These are phyloP conservation scores for Picea glauca DNA, from an alignment of 75 land plant species.

Conservation along the genomic window DNA sequence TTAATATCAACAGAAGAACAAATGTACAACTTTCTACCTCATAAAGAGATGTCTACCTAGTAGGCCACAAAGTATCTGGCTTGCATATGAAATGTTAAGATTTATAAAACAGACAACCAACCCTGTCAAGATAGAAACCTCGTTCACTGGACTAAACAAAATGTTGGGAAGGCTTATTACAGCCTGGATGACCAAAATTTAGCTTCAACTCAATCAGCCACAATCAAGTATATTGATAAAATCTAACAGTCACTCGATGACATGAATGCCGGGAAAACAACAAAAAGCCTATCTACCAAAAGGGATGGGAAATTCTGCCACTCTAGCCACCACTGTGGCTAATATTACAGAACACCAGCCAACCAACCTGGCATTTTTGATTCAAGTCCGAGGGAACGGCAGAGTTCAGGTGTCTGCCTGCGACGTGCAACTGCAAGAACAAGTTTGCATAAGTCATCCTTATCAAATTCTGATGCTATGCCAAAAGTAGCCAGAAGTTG, in stretches of 20 bases:
- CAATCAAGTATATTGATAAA: neutral
- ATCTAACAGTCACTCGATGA: neutral
- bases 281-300: neutral
- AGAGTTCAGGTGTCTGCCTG: slow-evolving; percentile 76
- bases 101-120: no score
- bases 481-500: slow-evolving; percentile 87
- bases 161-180: no score
- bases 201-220: slow-evolving; percentile 11
- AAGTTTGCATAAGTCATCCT: slow-evolving; percentile 70
- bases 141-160: no score
- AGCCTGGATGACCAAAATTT: no score
- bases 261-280: no score
- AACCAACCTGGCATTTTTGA: slow-evolving; percentile 89
- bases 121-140: no score
- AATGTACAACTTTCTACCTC: no score
- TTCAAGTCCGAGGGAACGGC: slow-evolving; percentile 76
- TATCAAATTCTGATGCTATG: slow-evolving; percentile 70
- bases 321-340: neutral
- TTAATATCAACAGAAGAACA: no score
- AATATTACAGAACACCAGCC: neutral
- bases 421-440: slow-evolving; percentile 81
- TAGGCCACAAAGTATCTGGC: no score
- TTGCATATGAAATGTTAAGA: no score
- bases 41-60: no score
- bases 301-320: neutral